These are phyloP conservation scores for Arxiozyma slooffiae DNA, from an alignment of 1,139 yeast genomes.

Conservation along the genomic window DNA sequence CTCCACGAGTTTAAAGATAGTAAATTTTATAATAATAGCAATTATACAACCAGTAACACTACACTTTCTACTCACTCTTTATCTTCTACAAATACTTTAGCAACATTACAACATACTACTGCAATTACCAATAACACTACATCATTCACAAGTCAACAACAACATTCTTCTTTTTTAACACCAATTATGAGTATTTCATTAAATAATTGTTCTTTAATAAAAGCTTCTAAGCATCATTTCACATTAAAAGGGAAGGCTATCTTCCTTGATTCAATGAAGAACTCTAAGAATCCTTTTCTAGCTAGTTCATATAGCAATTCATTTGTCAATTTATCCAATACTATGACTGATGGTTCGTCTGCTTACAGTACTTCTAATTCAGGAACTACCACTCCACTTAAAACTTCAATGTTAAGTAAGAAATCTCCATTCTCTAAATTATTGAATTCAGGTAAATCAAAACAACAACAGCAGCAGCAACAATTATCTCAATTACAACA, in stretches of 20 bases:
- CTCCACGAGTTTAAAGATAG: constrained; percentile 62
- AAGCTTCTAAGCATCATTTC: constrained; percentile 30
- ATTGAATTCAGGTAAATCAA: constrained; percentile 3
- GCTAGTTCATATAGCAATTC: constrained; percentile 3
- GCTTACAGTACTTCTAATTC: neutral
- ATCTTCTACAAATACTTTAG: neutral
- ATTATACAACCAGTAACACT: constrained; percentile 11
- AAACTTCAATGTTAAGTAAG: neutral
- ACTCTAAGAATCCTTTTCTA: constrained; percentile 3
- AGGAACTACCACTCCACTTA: constrained; percentile 1
- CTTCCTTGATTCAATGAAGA: constrained; percentile 12
- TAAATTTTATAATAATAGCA: constrained; percentile 42
- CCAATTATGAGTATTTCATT: constrained; percentile 37
- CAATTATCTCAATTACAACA: constrained; percentile 1
- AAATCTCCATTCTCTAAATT: constrained; percentile 6
- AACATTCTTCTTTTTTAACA: constrained; percentile 12
- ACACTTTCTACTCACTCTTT: constrained; percentile 19
- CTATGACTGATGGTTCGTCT: neutral
- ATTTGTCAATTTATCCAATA: neutral
- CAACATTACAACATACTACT: neutral
- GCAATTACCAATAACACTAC: neutral
- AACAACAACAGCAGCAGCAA: constrained; percentile 5
- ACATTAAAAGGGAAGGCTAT: constrained; percentile 22
- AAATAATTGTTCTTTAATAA: constrained; percentile 34
- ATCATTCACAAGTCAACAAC: neutral